phyloP scores from a whole-genome alignment of 139 green algal species.

The Microglena sp. region DNA sequence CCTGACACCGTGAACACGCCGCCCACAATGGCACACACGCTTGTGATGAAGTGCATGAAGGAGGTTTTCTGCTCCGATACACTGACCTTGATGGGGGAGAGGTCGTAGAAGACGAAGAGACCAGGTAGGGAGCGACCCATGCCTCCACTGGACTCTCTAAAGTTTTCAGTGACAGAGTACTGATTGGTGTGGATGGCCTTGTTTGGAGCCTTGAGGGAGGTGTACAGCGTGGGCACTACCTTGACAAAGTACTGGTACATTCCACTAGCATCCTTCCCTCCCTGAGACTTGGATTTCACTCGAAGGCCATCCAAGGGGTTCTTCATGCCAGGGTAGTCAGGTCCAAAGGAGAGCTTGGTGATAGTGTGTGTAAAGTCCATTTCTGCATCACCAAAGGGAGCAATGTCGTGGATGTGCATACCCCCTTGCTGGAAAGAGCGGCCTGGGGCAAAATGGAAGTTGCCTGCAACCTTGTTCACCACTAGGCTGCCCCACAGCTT shows the following conservation, averaged over 20 bases:
- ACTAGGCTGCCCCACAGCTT: conserved; percentile 77
- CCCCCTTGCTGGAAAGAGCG: conserved; percentile 78
- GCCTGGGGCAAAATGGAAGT: conserved; percentile 92
- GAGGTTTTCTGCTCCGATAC: conserved; percentile 63
- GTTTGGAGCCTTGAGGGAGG: conserved; percentile 38
- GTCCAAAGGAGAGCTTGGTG: conserved; percentile 39
- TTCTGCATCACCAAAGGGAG: conserved; percentile 54
- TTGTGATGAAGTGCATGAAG: conserved; percentile 90
- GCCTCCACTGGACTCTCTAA: conserved; percentile 38
- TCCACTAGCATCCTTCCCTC: conserved; percentile 29
- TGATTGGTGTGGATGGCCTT: conserved; percentile 79
- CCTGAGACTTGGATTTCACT: conserved; percentile 11
- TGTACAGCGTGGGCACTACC: conserved; percentile 89
- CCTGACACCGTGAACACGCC: conserved; percentile 93
- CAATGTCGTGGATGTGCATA: conserved; percentile 92
- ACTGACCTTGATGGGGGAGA: conserved; percentile 87
- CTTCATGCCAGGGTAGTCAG: conserved; percentile 57
- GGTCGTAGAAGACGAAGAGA: conserved; percentile 98
- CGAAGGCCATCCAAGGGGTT: conserved; percentile 70
- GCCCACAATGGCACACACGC: conserved; percentile 90
- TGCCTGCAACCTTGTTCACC: conserved; percentile 76
- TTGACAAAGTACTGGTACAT: conserved; percentile 98
- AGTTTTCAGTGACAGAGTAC: conserved; percentile 95
- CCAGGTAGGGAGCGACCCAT: conserved; percentile 58
- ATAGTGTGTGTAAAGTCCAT: conserved; percentile 83